phyloP scores from a whole-genome alignment of 2,329 filamentous ascomycete genomes.

The Paraphaeosphaeria minitans region DNA sequence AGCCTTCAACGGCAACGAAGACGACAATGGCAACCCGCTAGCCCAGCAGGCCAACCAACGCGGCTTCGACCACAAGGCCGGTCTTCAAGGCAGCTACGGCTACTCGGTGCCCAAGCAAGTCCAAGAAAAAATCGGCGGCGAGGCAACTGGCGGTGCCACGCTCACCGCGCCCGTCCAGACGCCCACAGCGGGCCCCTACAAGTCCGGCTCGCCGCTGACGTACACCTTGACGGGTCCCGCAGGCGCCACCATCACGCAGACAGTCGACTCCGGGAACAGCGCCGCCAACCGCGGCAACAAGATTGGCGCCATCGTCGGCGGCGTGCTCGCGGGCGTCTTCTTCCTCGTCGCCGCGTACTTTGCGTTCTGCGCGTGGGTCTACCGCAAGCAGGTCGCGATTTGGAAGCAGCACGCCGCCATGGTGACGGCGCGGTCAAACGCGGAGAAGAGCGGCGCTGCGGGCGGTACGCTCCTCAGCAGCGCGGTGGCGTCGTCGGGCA shows the following conservation, averaged over 20 bases:
- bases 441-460: constrained; percentile 47
- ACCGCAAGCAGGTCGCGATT: constrained; percentile 70
- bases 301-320: constrained; percentile 61
- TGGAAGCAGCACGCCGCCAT: constrained; percentile 74
- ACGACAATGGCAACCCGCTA: constrained; percentile 49
- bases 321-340: constrained; percentile 68
- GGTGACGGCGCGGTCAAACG: constrained; percentile 61
- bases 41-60: constrained; percentile 60
- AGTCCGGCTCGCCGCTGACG: constrained; percentile 70
- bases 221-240: constrained; percentile 64
- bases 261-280: constrained; percentile 34
- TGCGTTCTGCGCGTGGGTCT: constrained; percentile 74
- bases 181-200: constrained; percentile 71
- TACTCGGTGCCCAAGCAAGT: constrained; percentile 74
- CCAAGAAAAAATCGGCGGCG: constrained; percentile 69
- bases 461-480: constrained; percentile 26
- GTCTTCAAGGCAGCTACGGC: constrained; percentile 64
- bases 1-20: constrained; percentile 28
- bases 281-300: constrained; percentile 48
- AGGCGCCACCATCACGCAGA: constrained; percentile 49
- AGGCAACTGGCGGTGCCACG: constrained; percentile 70
- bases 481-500: constrained; percentile 29
- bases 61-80: constrained; percentile 57
- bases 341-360: constrained; percentile 67
- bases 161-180: constrained; percentile 65